Base-by-base conservation (phyloP, 306 rosid species). In the Lithocarpus polystachyus region DNA sequence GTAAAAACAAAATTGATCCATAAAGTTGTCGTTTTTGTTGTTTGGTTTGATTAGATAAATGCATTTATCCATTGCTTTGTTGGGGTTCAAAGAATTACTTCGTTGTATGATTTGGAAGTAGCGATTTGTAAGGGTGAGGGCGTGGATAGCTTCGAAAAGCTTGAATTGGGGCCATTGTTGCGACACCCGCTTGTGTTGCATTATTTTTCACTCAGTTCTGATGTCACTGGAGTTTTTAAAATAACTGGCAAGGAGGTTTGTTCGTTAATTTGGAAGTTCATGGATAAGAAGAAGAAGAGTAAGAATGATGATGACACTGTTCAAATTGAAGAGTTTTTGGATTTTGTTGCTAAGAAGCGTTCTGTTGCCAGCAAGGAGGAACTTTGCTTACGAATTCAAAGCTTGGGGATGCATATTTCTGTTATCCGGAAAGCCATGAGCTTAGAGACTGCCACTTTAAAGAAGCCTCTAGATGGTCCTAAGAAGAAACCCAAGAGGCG, bases 21-120 rank as follows among this genome's bases (percentile, higher is more conserved):
- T 67, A 23, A 73, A 31, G 35, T 10, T 3, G 76, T 68, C 43
- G 53, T 45, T 11, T 45, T 45, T 45, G 53, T 79, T 72, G 71
- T 35, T 79, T 86, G 84, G 45, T 83, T 60, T 71, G 43, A 82
- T 74, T 76, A 94, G 97, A 89, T 94, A 83, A 89, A 92, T 94
- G 89, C 97, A 64, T 92, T 87, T 89, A 78, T 95, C 80, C 95
- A 92, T 82, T 94, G 99, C 85, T 94, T 92, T 88, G 93, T 92
- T 79, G 97, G 87, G 69, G 97, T 88, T 68, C 88, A 81, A 75
- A 89, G 89, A 76, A 84, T 95, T 54, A 87, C 88, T 80, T 85
- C 99, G 3, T 74, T 95, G 77, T 78, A 92, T 73, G 97, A 95
- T 79, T 87, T 95, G 90, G 93, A 91, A 87, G 81, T 80, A 79